These are phyloP conservation scores for Fusarium neocosmosporiellum DNA, from an alignment of 2,329 filamentous ascomycete species.

Conservation along the genomic window DNA sequence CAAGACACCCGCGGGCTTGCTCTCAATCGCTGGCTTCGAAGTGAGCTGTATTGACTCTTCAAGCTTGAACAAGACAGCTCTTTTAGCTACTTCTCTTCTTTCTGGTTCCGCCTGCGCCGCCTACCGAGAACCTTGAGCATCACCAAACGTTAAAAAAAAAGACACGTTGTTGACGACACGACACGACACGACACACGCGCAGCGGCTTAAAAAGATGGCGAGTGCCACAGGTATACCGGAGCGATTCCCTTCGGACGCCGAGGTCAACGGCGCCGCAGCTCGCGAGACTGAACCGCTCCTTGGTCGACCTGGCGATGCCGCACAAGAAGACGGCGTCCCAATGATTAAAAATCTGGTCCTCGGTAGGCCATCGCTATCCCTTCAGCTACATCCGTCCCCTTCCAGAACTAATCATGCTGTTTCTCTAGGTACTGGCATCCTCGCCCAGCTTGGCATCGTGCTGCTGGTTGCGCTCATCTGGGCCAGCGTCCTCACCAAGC, in stretches of 20 bases:
- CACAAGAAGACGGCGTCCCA: slow-evolving; percentile 72
- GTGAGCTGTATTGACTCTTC: neutral
- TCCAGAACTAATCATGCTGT: slow-evolving; percentile 5
- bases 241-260: slow-evolving; percentile 45
- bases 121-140: neutral
- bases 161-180: neutral
- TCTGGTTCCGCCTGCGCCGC: neutral
- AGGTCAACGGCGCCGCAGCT: slow-evolving; percentile 39
- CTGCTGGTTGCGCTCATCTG: slow-evolving; percentile 82
- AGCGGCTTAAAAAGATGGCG: slow-evolving; percentile 62
- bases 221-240: slow-evolving; percentile 76
- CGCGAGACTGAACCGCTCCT: slow-evolving; percentile 58
- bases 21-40: neutral
- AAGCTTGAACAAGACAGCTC: neutral
- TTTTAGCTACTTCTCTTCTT: neutral
- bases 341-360: slow-evolving; percentile 78
- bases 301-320: slow-evolving; percentile 74
- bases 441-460: slow-evolving; percentile 83
- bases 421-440: slow-evolving; percentile 76
- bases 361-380: slow-evolving; percentile 62
- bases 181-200: neutral
- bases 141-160: neutral
- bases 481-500: slow-evolving; percentile 77
- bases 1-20: neutral
- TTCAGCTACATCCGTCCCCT: slow-evolving; percentile 1